Conservation (phyloP, 2,329 filamentous ascomycete species). For the Cercospora beticola region DNA sequence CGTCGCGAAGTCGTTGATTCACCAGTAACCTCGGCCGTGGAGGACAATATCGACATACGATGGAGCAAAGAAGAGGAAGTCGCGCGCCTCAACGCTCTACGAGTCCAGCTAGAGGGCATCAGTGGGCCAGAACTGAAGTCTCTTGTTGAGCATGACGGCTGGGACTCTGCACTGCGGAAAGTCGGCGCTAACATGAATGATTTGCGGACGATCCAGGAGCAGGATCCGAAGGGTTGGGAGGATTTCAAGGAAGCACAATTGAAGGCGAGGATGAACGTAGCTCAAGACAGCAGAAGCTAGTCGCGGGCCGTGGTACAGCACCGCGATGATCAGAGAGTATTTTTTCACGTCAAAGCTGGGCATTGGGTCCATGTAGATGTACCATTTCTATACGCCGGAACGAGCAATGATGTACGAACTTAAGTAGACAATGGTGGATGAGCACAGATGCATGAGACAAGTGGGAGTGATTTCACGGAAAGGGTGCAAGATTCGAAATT, state of each 20-base stretch:
- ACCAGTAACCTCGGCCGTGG: slow-evolving; percentile 29
- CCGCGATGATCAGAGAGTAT: neutral
- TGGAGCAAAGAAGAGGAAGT: slow-evolving; percentile 36
- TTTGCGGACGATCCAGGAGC: slow-evolving; percentile 59
- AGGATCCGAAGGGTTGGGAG: slow-evolving; percentile 40
- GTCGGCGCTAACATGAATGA: slow-evolving; percentile 65
- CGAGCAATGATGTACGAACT: neutral
- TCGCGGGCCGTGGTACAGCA: neutral
- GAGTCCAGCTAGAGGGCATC: slow-evolving; percentile 53
- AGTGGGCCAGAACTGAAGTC: slow-evolving; percentile 61
- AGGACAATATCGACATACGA: slow-evolving; percentile 30
- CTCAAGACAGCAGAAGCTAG: slow-evolving; percentile 18
- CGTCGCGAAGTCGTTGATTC: slow-evolving; percentile 62
- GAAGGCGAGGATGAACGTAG: slow-evolving; percentile 37
- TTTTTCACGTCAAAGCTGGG: neutral
- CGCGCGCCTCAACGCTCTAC: slow-evolving; percentile 41
- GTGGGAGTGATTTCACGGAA: slow-evolving; percentile 11
- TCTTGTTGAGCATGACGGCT: slow-evolving; percentile 58
- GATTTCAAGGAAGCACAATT: slow-evolving; percentile 39
- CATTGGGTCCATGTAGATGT: neutral
- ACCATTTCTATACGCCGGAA: neutral
- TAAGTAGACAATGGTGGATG: neutral
- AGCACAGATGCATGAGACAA: too few species aligned
- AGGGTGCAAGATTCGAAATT: slow-evolving; percentile 18
- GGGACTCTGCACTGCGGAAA: slow-evolving; percentile 62